These are phyloP conservation scores for Ogataea nonfermentans DNA, from an alignment of 805 yeast genomes.

Conservation along the genomic window DNA sequence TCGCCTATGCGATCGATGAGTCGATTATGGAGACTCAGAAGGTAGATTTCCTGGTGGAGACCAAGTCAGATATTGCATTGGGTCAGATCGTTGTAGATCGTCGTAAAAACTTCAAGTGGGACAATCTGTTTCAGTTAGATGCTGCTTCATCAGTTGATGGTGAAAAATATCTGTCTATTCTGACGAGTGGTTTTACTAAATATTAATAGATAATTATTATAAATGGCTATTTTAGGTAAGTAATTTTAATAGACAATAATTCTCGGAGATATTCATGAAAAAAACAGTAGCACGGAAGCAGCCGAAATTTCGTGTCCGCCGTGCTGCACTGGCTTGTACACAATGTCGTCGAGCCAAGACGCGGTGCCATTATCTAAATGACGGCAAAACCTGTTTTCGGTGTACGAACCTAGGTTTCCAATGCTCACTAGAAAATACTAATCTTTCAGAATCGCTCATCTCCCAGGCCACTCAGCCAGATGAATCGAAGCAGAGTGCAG, in stretches of 20 bases:
- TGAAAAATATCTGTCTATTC: slow-evolving; percentile 19
- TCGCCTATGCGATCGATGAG: slow-evolving; percentile 28
- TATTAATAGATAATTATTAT: slow-evolving; percentile 1
- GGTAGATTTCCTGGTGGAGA: slow-evolving; percentile 26
- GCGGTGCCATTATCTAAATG: slow-evolving; percentile 24
- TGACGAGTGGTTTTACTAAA: slow-evolving; percentile 16
- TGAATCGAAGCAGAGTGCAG: neutral
- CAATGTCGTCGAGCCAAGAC: slow-evolving; percentile 29
- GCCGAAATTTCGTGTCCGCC: slow-evolving; percentile 9
- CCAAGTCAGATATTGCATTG: slow-evolving; percentile 24
- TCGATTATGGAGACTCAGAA: slow-evolving; percentile 23
- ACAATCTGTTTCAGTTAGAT: slow-evolving; percentile 20
- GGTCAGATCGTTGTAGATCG: slow-evolving; percentile 29
- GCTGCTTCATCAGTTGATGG: slow-evolving; percentile 27
- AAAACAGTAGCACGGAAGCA: neutral
- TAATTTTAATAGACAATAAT: too few relatives aligned
- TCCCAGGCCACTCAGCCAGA: neutral
- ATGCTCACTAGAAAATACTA: slow-evolving; percentile 21
- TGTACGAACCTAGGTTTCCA: slow-evolving; percentile 24
- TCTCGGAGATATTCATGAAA: neutral
- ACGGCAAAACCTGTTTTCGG: slow-evolving; percentile 28
- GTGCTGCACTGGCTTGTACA: slow-evolving; percentile 20
- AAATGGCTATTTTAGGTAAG: too few relatives aligned
- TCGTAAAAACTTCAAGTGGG: slow-evolving; percentile 30
- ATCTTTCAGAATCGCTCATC: slow-evolving; percentile 8